These are phyloP conservation scores for Straminergon stramineum DNA, from an alignment of 225 moss, liverwort and hornwort genomes.

Conservation along the genomic window DNA sequence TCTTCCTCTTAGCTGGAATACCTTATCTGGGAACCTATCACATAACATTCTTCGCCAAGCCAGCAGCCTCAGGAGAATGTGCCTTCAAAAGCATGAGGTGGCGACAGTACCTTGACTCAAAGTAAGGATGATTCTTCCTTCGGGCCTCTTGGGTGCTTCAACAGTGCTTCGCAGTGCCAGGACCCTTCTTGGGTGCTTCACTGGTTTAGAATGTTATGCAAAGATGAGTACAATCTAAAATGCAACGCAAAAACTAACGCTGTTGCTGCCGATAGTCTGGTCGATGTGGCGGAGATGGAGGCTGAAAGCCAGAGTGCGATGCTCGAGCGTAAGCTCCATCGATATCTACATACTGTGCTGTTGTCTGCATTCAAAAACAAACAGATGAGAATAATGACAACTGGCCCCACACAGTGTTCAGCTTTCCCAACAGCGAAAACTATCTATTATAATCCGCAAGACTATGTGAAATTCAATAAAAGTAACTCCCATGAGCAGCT, in stretches of 20 bases:
- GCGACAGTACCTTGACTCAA: background rate
- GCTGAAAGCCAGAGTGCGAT: constrained; percentile 62
- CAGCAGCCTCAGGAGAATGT: background rate
- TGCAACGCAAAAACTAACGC: constrained; percentile 20
- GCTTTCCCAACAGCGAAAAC: background rate
- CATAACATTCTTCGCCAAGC: background rate
- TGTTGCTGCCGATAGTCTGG: constrained; percentile 72
- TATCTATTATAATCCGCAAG: background rate
- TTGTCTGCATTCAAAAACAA: constrained; percentile 26
- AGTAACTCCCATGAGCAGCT: background rate
- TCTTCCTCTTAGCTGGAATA: background rate
- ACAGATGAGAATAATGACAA: background rate
- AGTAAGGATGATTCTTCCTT: background rate
- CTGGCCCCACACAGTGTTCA: background rate
- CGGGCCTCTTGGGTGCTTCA: background rate
- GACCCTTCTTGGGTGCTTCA: background rate
- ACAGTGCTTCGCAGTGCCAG: background rate
- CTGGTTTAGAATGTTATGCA: background rate
- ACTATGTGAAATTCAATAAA: background rate
- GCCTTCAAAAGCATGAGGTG: background rate
- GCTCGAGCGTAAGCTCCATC: constrained; percentile 67
- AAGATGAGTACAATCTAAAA: background rate
- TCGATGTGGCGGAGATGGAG: constrained; percentile 68
- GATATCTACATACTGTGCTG: constrained; percentile 64
- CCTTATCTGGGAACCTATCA: background rate